Percentiles rank a stretch among this genome's conserved stretches.
Conservation (phyloP, 177 flowering plant species). For the Vitis hybrid region DNA sequence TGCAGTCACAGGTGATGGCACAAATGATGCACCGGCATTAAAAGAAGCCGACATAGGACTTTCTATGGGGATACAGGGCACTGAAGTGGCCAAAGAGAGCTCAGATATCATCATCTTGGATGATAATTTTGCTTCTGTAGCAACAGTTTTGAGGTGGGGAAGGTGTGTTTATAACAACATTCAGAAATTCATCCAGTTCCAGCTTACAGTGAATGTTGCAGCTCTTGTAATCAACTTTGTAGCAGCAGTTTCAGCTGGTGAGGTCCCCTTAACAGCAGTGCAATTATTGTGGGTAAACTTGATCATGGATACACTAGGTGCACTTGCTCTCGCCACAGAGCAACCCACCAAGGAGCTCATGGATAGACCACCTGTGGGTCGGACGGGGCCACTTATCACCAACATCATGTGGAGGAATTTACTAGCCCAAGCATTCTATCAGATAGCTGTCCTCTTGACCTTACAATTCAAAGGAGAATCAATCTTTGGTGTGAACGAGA, state of each 20-base stretch:
- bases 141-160: slow-evolving; percentile 51
- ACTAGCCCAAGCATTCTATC: slow-evolving; percentile 46
- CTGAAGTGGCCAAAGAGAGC: slow-evolving; percentile 55
- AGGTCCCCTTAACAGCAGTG: slow-evolving; percentile 53
- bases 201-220: slow-evolving; percentile 57
- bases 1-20: slow-evolving; percentile 55
- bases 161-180: slow-evolving; percentile 62
- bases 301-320: slow-evolving; percentile 51
- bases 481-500: slow-evolving; percentile 30
- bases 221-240: slow-evolving; percentile 56
- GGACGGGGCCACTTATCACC: slow-evolving; percentile 46
- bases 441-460: slow-evolving; percentile 37
- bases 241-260: slow-evolving; percentile 50
- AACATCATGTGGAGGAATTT: slow-evolving; percentile 62
- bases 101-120: slow-evolving; percentile 53
- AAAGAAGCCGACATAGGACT: slow-evolving; percentile 64
- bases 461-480: slow-evolving; percentile 43
- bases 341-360: slow-evolving; percentile 42
- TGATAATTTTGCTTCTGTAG: slow-evolving; percentile 53
- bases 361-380: slow-evolving; percentile 43
- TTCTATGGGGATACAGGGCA: slow-evolving; percentile 66
- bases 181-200: slow-evolving; percentile 70
- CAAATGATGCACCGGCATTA: slow-evolving; percentile 46
- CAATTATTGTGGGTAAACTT: slow-evolving; percentile 54
- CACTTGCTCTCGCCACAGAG: slow-evolving; percentile 48